Evolutionary conservation across 257 asterid genomes (phyloP), one percentile per base, ranked within the genome.

Genomic region (Petunia axillaris): DNA sequence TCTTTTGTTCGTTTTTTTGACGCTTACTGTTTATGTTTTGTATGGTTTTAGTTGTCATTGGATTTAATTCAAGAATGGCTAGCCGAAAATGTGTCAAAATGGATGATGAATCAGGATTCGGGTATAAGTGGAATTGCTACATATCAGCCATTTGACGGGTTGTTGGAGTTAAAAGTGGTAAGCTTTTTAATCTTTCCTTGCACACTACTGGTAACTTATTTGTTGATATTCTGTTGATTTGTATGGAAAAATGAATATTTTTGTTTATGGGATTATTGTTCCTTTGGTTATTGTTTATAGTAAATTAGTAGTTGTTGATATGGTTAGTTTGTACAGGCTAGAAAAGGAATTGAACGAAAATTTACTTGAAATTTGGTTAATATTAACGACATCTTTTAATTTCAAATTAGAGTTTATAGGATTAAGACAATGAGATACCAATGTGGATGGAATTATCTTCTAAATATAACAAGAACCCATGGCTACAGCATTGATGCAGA

Each of bases 21-120:
- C 41, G 4, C 1, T 59, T 52, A 37, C 38, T 55, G 71, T 52
- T 36, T 35, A 9, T 79, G 65, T 44, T 54, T 80, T 62, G 43
- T 64, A 15, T 82, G 78, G 7, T 82, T 82, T 54, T 75, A 91
- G 94, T 78, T 88, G 80, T 87, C 85, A 39, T 52, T 85, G 82
- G 92, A 91, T 86, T 78, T 88, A 85, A 87, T 91, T 84, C 90
- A 85, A 86, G 87, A 87, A 64, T 89, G 92, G 94, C 85, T 91
- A 10, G 83, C 71, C 14, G 87, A 85, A 82, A 85, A 87, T 82
- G 84, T 81, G 9, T 82, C 64, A 53, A 87, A 82, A 62, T 80
- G 89, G 58, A 78, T 89, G 63, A 38, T 78, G 75, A 85, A 87
- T 41, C 81, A 63, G 36, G 88, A 82, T 73, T 79, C 81, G 81